phyloP scores from a whole-genome alignment of 352 stramenopile species.

The Globisporangium alternatum region DNA sequence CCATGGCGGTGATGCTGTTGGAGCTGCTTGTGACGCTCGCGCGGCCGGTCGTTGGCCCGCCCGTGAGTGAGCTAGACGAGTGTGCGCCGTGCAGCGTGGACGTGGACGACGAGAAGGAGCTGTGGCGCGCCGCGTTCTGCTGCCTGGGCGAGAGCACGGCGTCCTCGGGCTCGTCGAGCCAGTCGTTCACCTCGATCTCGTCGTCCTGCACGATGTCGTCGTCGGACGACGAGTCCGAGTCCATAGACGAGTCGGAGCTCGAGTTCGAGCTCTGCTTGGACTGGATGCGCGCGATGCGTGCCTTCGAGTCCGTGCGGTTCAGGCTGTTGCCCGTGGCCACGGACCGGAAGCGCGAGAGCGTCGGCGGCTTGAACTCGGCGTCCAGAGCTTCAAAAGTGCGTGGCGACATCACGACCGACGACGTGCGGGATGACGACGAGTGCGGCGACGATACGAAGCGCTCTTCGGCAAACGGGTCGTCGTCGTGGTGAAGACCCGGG shows the following conservation, averaged over 20 bases:
- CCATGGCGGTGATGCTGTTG: conserved; percentile 56
- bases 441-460: conserved; percentile 12
- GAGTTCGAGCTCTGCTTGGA: conserved; percentile 33
- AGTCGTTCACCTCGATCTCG: conserved; percentile 65
- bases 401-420: conserved; percentile 21
- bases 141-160: conserved; percentile 49
- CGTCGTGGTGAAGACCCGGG: conserved; percentile 4
- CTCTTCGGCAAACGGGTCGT: conserved; percentile 19
- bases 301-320: conserved; percentile 20
- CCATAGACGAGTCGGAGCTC: conserved; percentile 29
- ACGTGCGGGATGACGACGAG: conserved; percentile 20
- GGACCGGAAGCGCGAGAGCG: conserved; percentile 20
- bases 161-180: conserved; percentile 72
- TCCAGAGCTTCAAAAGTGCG: conserved; percentile 21
- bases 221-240: conserved; percentile 28
- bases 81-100: conserved; percentile 35
- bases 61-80: conserved; percentile 33
- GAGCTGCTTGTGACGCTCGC: conserved; percentile 50
- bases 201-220: conserved; percentile 40
- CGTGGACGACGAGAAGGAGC: conserved; percentile 53
- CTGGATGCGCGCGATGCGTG: conserved; percentile 15
- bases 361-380: conserved; percentile 21
- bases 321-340: conserved; percentile 5
- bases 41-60: conserved; percentile 20
- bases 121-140: conserved; percentile 27